A percentile compares a stretch with the other conserved stretches of the same genome.
These are phyloP conservation scores for Rhododendron mucronatum DNA, from an alignment of 148 eudicot genomes.

Conservation along the genomic window DNA sequence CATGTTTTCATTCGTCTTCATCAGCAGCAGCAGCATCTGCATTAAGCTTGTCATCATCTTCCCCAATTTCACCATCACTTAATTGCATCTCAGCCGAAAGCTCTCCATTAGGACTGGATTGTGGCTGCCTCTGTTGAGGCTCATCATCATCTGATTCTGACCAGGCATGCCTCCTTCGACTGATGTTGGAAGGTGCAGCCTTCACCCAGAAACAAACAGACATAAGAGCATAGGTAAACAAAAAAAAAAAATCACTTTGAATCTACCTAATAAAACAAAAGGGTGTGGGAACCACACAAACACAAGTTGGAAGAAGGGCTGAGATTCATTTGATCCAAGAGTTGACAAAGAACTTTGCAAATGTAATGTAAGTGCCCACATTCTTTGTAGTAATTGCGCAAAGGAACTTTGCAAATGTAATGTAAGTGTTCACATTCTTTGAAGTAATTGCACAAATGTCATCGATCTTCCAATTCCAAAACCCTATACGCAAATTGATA, in stretches of 20 bases:
- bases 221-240: not conserved
- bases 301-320: too few relatives aligned
- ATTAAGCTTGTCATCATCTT: slow-evolving; percentile 21
- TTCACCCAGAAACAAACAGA: slow-evolving; percentile 12
- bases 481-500: too few relatives aligned
- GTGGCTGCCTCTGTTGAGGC: slow-evolving; percentile 37
- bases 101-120: slow-evolving; percentile 38
- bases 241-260: not conserved
- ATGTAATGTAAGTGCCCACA: too few relatives aligned
- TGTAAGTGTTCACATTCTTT: too few relatives aligned
- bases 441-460: too few relatives aligned
- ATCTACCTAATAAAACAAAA: not conserved
- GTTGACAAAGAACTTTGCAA: too few relatives aligned
- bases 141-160: slow-evolving; percentile 97
- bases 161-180: slow-evolving; percentile 60
- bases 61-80: slow-evolving; percentile 42
- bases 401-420: too few relatives aligned
- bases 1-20: slow-evolving; percentile 18
- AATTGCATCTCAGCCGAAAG: slow-evolving; percentile 40
- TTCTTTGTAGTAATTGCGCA: too few relatives aligned
- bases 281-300: too few relatives aligned
- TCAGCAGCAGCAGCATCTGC: slow-evolving; percentile 22
- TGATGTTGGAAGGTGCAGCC: slow-evolving; percentile 53
- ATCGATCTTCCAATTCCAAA: too few relatives aligned
- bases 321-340: too few relatives aligned